Conservation (phyloP, 495 filamentous ascomycete genomes). For the Halenospora varia region DNA sequence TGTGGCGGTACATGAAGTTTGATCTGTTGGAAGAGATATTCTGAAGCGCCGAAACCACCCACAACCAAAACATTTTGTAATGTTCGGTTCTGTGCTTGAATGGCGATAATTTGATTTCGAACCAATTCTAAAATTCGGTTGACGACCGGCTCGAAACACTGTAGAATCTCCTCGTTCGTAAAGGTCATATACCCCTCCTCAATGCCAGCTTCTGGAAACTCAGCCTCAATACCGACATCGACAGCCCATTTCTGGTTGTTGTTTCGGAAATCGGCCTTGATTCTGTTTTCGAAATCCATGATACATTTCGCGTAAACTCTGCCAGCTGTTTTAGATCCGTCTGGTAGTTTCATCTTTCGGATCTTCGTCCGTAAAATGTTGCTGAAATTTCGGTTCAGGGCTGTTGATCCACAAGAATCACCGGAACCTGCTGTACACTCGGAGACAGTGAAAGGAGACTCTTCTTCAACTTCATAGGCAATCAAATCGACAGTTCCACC, state of each 20-base stretch:
- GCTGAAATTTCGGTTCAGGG: slow-evolving; percentile 70
- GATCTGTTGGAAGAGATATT: slow-evolving; percentile 79
- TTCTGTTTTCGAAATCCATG: slow-evolving; percentile 77
- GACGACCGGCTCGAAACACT: slow-evolving; percentile 71
- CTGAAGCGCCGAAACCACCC: slow-evolving; percentile 70
- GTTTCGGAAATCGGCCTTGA: slow-evolving; percentile 78
- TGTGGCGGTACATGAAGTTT: slow-evolving; percentile 78
- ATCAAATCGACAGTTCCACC: slow-evolving; percentile 74
- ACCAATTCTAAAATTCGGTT: slow-evolving; percentile 72
- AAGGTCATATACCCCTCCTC: slow-evolving; percentile 82
- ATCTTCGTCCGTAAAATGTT: slow-evolving; percentile 74
- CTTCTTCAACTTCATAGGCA: slow-evolving; percentile 73
- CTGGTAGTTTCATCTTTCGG: slow-evolving; percentile 72
- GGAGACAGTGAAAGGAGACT: slow-evolving; percentile 68
- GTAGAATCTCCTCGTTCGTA: slow-evolving; percentile 73
- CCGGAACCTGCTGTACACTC: slow-evolving; percentile 74
- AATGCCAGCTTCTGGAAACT: slow-evolving; percentile 72
- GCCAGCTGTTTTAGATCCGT: slow-evolving; percentile 69
- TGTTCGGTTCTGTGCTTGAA: slow-evolving; percentile 68
- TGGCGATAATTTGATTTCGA: slow-evolving; percentile 73
- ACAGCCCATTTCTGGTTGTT: slow-evolving; percentile 77
- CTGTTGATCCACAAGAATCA: slow-evolving; percentile 71
- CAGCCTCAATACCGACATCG: slow-evolving; percentile 72
- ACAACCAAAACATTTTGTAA: slow-evolving; percentile 73
- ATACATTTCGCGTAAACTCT: slow-evolving; percentile 77